phyloP scores from a whole-genome alignment of 495 filamentous ascomycete genomes.

The Podospora pseudoanserina region DNA sequence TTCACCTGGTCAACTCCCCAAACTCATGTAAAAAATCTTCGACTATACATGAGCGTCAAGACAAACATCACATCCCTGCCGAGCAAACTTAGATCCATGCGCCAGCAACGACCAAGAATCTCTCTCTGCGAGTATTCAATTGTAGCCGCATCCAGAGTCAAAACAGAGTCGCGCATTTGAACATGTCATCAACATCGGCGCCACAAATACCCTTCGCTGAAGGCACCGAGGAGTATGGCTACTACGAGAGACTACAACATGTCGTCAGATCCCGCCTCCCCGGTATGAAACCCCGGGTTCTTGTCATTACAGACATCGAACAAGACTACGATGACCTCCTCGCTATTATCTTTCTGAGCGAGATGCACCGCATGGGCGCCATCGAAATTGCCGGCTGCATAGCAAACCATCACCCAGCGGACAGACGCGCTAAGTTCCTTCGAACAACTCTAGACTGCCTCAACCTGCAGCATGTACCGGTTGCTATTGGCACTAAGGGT shows the following conservation, averaged over 20 bases:
- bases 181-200: neutral
- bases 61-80: neutral
- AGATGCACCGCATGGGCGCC: conserved; percentile 25
- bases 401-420: conserved; percentile 18
- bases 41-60: neutral
- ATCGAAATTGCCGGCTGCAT: conserved; percentile 20
- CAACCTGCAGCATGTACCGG: conserved; percentile 7
- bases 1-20: neutral
- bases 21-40: neutral
- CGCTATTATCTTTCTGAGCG: conserved; percentile 23
- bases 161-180: neutral
- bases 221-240: neutral
- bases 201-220: neutral
- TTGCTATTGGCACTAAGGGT: conserved; percentile 15
- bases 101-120: too few species aligned
- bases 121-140: too few species aligned
- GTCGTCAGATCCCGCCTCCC: conserved; percentile 9
- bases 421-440: conserved; percentile 17
- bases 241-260: conserved; percentile 12
- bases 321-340: conserved; percentile 26
- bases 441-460: conserved; percentile 16
- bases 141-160: too few species aligned
- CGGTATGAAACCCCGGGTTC: conserved; percentile 17
- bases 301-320: conserved; percentile 22
- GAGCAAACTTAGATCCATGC: neutral